Evolutionary conservation across 2,329 filamentous ascomycete genomes (phyloP).

Genomic region (Cladosporium sp.): DNA sequence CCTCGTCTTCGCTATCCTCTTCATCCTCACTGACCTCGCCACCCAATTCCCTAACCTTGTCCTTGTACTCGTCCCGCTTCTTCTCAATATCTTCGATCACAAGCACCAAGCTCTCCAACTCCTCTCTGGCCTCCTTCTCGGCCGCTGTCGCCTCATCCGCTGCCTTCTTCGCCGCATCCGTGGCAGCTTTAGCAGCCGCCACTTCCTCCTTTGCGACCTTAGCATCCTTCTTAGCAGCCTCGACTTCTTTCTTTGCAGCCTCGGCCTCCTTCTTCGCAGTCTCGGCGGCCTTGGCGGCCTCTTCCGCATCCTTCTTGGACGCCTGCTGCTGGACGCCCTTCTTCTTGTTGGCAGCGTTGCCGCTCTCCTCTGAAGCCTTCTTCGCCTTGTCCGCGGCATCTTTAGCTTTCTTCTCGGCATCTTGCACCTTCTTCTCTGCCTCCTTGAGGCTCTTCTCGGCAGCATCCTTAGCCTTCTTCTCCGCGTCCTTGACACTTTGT

Average conservation of each 20-base stretch:
- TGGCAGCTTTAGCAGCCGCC: conserved; percentile 5
- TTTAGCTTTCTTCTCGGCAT: background rate
- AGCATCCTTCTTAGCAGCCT: conserved; percentile 18
- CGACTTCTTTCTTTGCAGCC: conserved; percentile 27
- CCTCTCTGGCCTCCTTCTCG: conserved; percentile 45
- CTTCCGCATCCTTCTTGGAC: background rate
- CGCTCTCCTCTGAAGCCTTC: conserved; percentile 11
- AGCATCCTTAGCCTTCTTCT: conserved; percentile 34
- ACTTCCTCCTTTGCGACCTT: conserved; percentile 21
- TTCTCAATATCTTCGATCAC: conserved; percentile 50
- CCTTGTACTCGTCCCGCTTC: conserved; percentile 37
- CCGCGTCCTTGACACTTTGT: conserved; percentile 56
- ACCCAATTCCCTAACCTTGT: conserved; percentile 30
- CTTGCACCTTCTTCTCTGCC: conserved; percentile 23
- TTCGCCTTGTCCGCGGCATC: conserved; percentile 9
- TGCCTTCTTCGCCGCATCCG: conserved; percentile 13
- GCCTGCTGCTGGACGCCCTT: conserved; percentile 4
- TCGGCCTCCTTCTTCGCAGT: conserved; percentile 27
- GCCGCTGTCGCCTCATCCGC: conserved; percentile 30
- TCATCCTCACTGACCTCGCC: conserved; percentile 36
- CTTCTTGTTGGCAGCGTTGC: conserved; percentile 4
- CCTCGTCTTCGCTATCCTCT: conserved; percentile 33
- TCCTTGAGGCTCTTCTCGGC: conserved; percentile 27
- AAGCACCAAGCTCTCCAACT: conserved; percentile 52
- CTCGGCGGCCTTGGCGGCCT: conserved; percentile 13